phyloP scores from a whole-genome alignment of 2,329 filamentous ascomycete species.

The Colletotrichum cuscutae region DNA sequence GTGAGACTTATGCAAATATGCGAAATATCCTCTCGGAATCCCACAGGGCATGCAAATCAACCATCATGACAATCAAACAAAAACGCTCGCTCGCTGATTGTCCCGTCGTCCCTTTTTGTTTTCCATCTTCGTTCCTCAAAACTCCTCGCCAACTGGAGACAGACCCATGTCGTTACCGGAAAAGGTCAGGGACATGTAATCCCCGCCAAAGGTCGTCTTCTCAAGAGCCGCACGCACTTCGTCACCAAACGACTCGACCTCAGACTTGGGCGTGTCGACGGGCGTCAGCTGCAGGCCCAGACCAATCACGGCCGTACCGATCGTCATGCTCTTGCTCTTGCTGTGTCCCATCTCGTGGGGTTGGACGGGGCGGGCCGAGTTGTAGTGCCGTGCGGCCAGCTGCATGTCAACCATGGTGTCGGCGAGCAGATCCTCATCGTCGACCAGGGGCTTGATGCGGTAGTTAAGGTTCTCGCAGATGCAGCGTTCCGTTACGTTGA shows the following conservation, averaged over 20 bases:
- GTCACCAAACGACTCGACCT: constrained; percentile 22
- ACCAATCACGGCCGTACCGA: constrained; percentile 51
- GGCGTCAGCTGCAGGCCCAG: constrained; percentile 54
- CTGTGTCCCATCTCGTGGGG: constrained; percentile 37
- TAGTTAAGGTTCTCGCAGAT: constrained; percentile 74
- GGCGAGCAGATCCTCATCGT: constrained; percentile 64
- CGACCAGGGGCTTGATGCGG: constrained; percentile 69
- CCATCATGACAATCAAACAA: constrained; percentile 8
- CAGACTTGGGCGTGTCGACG: constrained; percentile 45
- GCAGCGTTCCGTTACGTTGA: constrained; percentile 72
- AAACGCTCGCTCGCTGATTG: constrained; percentile 30
- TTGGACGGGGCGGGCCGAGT: constrained; percentile 34
- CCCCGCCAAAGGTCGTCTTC: constrained; percentile 17
- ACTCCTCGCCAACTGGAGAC: constrained; percentile 32
- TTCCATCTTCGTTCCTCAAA: background rate
- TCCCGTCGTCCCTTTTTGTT: background rate
- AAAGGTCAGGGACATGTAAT: constrained; percentile 29
- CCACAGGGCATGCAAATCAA: constrained; percentile 10
- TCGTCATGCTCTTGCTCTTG: constrained; percentile 51
- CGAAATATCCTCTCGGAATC: background rate
- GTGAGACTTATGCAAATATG: constrained; percentile 20
- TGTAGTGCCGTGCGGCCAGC: constrained; percentile 58
- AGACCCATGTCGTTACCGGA: constrained; percentile 13
- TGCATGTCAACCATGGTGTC: constrained; percentile 73
- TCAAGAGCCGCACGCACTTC: constrained; percentile 25